Percentiles rank a stretch among this genome's conserved stretches.
Conservation (phyloP, 228 moss, liverwort and hornwort species). For the Sphagnum magellanicum region DNA sequence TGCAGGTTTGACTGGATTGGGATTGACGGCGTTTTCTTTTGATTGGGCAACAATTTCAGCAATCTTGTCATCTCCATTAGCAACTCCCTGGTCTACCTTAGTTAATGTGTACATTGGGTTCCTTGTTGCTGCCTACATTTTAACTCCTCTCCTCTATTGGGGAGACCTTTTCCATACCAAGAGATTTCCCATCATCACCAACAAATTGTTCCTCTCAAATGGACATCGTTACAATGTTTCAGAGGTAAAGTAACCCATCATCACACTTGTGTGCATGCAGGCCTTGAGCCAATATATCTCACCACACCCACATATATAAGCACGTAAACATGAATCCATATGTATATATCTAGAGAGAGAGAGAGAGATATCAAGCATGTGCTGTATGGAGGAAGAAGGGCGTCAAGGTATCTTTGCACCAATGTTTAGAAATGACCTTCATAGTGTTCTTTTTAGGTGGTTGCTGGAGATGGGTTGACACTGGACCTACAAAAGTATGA, state of each 20-base stretch:
- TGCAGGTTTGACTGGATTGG: constrained; percentile 54
- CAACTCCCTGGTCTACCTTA: constrained; percentile 64
- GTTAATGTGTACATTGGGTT: constrained; percentile 68
- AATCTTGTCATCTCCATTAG: constrained; percentile 54
- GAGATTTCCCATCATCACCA: constrained; percentile 61
- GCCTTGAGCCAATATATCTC: too few species aligned
- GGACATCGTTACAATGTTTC: constrained; percentile 52
- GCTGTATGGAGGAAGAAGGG: too few species aligned
- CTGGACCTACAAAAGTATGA: constrained; percentile 51
- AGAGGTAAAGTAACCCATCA: constrained; percentile 16
- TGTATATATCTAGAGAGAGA: too few species aligned
- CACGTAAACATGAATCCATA: too few species aligned
- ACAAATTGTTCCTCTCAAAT: constrained; percentile 48
- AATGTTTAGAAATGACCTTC: too few species aligned
- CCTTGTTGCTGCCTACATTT: constrained; percentile 38
- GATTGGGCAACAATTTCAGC: constrained; percentile 77
- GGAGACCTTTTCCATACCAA: constrained; percentile 36
- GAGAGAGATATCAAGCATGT: not conserved
- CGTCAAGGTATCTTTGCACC: not conserved
- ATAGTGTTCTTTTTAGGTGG: constrained; percentile 23
- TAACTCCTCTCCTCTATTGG: constrained; percentile 43
- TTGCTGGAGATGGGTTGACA: constrained; percentile 39
- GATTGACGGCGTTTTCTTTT: constrained; percentile 39
- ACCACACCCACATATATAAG: too few species aligned
- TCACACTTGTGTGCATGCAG: too few species aligned